These are phyloP conservation scores for Anacardium occidentale DNA, from an alignment of 345 rosid species.

Conservation along the genomic window DNA sequence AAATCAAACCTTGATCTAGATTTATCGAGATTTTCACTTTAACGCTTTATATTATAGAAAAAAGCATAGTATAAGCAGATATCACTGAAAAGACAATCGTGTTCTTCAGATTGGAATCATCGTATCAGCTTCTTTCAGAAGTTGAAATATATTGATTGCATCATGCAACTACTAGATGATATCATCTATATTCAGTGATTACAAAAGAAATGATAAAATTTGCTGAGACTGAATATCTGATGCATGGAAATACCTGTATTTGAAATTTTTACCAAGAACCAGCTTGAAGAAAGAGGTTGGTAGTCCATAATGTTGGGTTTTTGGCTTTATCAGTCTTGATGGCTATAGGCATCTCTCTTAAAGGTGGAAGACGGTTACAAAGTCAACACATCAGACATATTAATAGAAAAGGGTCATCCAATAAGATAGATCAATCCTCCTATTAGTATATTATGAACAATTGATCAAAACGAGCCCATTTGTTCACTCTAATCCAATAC, in stretches of 20 bases:
- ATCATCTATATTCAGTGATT: no score
- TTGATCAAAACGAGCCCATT: background rate
- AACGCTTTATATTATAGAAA: background rate
- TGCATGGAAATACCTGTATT: slow-evolving; percentile 51
- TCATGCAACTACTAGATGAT: no score
- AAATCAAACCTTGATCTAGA: background rate
- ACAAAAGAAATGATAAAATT: no score
- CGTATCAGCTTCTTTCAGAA: background rate
- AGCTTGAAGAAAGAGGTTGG: slow-evolving; percentile 85
- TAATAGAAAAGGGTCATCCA: background rate
- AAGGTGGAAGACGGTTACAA: slow-evolving; percentile 32
- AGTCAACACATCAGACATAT: background rate
- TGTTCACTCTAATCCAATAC: background rate
- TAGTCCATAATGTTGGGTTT: slow-evolving; percentile 76
- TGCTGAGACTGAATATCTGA: background rate
- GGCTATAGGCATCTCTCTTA: slow-evolving; percentile 80
- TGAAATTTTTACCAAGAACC: slow-evolving; percentile 70
- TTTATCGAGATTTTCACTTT: background rate
- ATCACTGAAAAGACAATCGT: background rate
- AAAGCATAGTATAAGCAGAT: background rate
- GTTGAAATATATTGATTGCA: background rate
- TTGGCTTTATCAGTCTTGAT: slow-evolving; percentile 62
- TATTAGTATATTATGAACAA: background rate
- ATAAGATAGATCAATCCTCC: background rate
- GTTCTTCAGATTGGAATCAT: background rate